These are phyloP conservation scores for Kregervanrija fluxuum DNA, from an alignment of 805 yeast species.

Conservation along the genomic window DNA sequence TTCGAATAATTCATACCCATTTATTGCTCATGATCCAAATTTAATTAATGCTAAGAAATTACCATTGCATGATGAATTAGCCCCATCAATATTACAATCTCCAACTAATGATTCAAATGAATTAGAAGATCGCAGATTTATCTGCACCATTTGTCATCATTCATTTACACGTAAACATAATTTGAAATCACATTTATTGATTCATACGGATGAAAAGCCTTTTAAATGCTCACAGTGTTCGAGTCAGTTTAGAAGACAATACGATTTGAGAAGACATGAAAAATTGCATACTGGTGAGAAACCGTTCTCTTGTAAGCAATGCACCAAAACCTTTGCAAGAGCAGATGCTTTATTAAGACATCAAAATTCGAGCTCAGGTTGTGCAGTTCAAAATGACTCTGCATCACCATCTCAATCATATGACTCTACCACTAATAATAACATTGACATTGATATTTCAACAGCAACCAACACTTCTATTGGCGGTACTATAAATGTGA, in stretches of 20 bases:
- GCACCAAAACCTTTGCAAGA: slow-evolving; percentile 63
- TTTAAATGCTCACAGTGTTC: slow-evolving; percentile 56
- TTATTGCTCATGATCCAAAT: neutral
- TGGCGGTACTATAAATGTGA: no score
- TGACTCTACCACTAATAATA: no score
- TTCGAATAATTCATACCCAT: no score
- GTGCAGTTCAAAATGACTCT: slow-evolving; percentile 9
- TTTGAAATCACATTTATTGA: slow-evolving; percentile 62
- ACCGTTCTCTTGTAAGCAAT: slow-evolving; percentile 54
- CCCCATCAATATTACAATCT: slow-evolving; percentile 6
- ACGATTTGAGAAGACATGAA: slow-evolving; percentile 70
- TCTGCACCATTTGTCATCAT: slow-evolving; percentile 55
- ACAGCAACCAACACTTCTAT: no score
- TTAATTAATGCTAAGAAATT: slow-evolving; percentile 3
- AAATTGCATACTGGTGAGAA: slow-evolving; percentile 72
- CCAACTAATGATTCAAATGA: slow-evolving; percentile 16
- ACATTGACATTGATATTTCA: no score
- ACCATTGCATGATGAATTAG: slow-evolving; percentile 1
- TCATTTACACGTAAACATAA: slow-evolving; percentile 68
- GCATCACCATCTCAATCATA: no score
- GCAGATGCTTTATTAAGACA: slow-evolving; percentile 74
- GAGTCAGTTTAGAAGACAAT: slow-evolving; percentile 59
- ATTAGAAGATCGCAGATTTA: slow-evolving; percentile 22
- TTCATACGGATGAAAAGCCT: slow-evolving; percentile 60
- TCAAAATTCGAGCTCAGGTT: slow-evolving; percentile 33